Conservation (phyloP, 257 asterid genomes). For the Solanum tacnaense region DNA sequence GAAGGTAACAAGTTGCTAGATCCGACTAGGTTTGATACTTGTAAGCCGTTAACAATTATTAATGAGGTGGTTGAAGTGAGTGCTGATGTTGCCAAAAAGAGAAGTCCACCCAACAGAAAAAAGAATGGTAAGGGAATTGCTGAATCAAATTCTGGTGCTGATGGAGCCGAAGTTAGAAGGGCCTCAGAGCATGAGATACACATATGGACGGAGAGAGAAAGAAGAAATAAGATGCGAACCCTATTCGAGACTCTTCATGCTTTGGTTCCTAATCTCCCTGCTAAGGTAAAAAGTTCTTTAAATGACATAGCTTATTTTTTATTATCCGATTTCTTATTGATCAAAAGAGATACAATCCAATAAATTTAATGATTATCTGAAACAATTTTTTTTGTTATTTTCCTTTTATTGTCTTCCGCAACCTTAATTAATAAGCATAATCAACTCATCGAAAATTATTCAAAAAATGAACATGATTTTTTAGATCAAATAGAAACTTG, state of each 20-base stretch:
- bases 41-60: not conserved
- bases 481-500: not conserved
- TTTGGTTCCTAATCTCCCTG: constrained; percentile 75
- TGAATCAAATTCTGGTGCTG: not conserved
- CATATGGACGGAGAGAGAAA: constrained; percentile 73
- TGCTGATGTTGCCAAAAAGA: constrained; percentile 1
- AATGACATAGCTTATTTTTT: not conserved
- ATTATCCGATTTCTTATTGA: not conserved
- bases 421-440: not conserved
- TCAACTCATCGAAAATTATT: not conserved
- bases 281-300: constrained; percentile 35
- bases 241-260: constrained; percentile 67
- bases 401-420: no score
- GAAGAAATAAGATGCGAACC: constrained; percentile 82
- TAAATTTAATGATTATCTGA: not conserved
- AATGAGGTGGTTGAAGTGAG: constrained; percentile 12
- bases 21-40: not conserved
- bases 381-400: not conserved
- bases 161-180: constrained; percentile 7
- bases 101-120: not conserved
- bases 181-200: constrained; percentile 59
- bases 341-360: not conserved
- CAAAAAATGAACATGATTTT: not conserved
- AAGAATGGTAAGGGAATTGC: not conserved
- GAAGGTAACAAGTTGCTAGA: constrained; percentile 1